A percentile compares a stretch with the other conserved stretches of the same genome.
Conservation (phyloP, 2,329 filamentous ascomycete genomes). For the Epicoccum sorghinum region DNA sequence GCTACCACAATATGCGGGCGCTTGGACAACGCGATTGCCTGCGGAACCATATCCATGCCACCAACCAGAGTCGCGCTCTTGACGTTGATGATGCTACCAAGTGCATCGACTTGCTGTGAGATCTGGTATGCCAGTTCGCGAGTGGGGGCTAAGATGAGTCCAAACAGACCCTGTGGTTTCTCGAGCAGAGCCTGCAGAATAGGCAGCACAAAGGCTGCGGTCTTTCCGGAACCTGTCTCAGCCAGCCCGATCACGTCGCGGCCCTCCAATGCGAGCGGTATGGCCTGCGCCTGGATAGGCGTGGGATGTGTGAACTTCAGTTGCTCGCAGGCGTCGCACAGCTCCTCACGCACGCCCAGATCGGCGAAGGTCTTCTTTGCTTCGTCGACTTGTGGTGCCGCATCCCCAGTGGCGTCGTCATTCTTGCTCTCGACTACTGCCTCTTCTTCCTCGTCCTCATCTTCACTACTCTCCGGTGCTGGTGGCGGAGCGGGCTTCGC, state of each 20-base stretch:
- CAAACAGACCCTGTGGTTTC: conserved; percentile 83
- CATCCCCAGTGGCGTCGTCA: conserved; percentile 4
- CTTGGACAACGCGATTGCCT: conserved; percentile 90
- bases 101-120: conserved; percentile 81
- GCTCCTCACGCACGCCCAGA: conserved; percentile 78
- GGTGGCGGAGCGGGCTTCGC: conserved; percentile 22
- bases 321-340: conserved; percentile 85
- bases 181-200: conserved; percentile 90
- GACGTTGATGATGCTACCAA: conserved; percentile 87
- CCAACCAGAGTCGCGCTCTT: conserved; percentile 86
- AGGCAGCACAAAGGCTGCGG: conserved; percentile 90
- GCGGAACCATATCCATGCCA: conserved; percentile 93
- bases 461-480: conserved; percentile 35
- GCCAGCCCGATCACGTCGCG: conserved; percentile 92
- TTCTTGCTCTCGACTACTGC: background rate
- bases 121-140: conserved; percentile 94
- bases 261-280: conserved; percentile 78
- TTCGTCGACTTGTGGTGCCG: conserved; percentile 31
- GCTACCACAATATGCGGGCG: conserved; percentile 94
- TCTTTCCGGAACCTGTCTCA: conserved; percentile 96
- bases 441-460: conserved; percentile 29
- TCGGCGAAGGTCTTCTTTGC: conserved; percentile 70
- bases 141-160: conserved; percentile 89
- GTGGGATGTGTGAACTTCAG: conserved; percentile 87
- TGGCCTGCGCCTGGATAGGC: conserved; percentile 84